Conservation (phyloP, 2,329 filamentous ascomycete species). For the Calonectria hawksworthii region DNA sequence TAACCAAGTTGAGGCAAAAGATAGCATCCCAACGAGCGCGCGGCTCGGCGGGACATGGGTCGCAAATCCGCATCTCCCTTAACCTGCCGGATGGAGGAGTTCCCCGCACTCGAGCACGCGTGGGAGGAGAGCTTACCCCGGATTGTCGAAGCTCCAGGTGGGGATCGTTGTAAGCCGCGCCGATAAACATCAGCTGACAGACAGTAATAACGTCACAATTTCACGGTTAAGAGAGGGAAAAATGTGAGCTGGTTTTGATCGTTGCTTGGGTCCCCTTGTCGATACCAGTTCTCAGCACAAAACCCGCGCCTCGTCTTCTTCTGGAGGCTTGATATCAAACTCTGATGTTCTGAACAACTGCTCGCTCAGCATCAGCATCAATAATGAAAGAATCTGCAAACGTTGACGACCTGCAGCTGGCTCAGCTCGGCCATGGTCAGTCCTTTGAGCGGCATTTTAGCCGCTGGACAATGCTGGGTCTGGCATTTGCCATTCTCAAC, state of each 20-base stretch:
- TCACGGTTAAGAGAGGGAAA: neutral
- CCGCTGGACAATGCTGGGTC: conserved; percentile 54
- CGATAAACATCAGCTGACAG: conserved; percentile 8
- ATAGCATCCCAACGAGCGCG: conserved; percentile 6
- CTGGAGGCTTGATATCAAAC: neutral
- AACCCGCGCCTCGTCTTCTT: neutral
- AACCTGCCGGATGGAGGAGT: conserved; percentile 1
- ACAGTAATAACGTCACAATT: neutral
- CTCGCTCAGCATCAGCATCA: neutral
- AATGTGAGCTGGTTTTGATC: neutral
- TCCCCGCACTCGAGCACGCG: neutral
- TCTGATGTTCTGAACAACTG: neutral
- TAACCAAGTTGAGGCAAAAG: conserved; percentile 24
- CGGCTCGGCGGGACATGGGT: neutral
- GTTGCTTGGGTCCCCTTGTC: neutral
- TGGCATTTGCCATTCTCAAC: conserved; percentile 63
- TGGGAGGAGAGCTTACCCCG: conserved; percentile 1
- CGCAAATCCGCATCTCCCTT: neutral
- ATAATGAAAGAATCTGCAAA: conserved; percentile 14
- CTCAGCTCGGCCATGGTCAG: conserved; percentile 24
- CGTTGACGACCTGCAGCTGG: conserved; percentile 22
- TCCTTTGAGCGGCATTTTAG: conserved; percentile 28
- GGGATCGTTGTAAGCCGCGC: neutral
- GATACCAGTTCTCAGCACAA: neutral
- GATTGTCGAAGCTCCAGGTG: neutral